Evolutionary conservation across 306 rosid genomes (phyloP).

Genomic region (Malus orientalis): DNA sequence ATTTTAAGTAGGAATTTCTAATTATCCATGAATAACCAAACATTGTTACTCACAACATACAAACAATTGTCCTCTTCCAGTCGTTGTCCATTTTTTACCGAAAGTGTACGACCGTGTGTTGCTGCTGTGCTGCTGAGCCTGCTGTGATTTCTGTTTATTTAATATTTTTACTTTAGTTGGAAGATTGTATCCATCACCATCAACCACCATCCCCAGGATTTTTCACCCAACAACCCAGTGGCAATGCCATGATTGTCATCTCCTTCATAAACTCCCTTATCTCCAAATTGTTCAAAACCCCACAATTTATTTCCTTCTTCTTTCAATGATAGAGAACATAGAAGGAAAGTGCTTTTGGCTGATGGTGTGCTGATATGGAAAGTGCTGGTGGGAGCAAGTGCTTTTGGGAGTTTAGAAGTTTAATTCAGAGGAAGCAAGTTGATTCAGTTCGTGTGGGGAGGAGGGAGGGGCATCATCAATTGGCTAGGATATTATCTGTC

Average conservation of each 20-base stretch:
- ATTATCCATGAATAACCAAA: too few species aligned
- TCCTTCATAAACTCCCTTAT: too few species aligned
- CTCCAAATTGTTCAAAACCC: too few species aligned
- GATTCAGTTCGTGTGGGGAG: slow-evolving; percentile 41
- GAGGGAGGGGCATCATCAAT: slow-evolving; percentile 21
- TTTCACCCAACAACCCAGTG: too few species aligned
- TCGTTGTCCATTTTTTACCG: background rate
- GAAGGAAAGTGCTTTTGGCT: background rate
- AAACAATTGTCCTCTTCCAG: background rate
- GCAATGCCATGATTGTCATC: too few species aligned
- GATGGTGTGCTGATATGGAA: background rate
- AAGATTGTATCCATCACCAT: background rate
- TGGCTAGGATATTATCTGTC: slow-evolving; percentile 54
- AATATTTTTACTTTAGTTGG: too few species aligned
- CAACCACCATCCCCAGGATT: background rate
- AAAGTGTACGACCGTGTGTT: background rate
- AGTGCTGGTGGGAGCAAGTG: background rate
- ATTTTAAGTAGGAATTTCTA: too few species aligned
- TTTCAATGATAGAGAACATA: background rate
- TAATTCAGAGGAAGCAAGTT: slow-evolving; percentile 56
- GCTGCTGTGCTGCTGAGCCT: background rate
- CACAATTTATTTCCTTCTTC: background rate
- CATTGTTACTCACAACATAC: background rate
- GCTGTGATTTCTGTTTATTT: background rate
- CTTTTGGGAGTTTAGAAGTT: slow-evolving; percentile 31